These are phyloP conservation scores for Candida sakaeoensis DNA, from an alignment of 805 yeast genomes.

Conservation along the genomic window DNA sequence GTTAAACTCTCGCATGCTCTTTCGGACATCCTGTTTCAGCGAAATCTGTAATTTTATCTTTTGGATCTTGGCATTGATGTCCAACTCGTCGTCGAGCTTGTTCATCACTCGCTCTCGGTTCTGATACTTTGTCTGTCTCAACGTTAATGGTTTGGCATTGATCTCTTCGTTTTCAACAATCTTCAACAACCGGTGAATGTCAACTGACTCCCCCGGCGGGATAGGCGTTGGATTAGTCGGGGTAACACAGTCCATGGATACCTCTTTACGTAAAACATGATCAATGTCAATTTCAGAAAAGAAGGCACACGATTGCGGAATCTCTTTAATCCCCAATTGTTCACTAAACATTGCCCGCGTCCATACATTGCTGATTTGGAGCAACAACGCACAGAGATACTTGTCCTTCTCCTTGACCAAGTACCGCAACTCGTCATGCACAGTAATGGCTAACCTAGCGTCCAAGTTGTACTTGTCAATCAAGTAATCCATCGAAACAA, in stretches of 20 bases:
- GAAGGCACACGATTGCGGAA: slow-evolving; percentile 95
- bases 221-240: slow-evolving; percentile 76
- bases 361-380: slow-evolving; percentile 92
- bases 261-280: slow-evolving; percentile 84
- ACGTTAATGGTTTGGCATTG: slow-evolving; percentile 3
- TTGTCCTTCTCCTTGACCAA: slow-evolving; percentile 69
- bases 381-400: slow-evolving; percentile 72
- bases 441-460: slow-evolving; percentile 80
- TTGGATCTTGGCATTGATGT: slow-evolving; percentile 16
- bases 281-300: slow-evolving; percentile 94
- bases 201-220: slow-evolving; percentile 74
- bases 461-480: slow-evolving; percentile 58
- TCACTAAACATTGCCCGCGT: slow-evolving; percentile 94
- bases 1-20: slow-evolving; percentile 21
- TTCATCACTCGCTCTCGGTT: slow-evolving; percentile 26
- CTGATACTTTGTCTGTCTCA: slow-evolving; percentile 3
- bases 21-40: slow-evolving; percentile 10
- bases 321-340: slow-evolving; percentile 80
- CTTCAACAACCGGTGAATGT: slow-evolving; percentile 51
- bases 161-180: slow-evolving; percentile 21
- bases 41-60: slow-evolving; percentile 28
- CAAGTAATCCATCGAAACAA: slow-evolving; percentile 85
- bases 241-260: slow-evolving; percentile 84
- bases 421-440: slow-evolving; percentile 92
- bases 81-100: slow-evolving; percentile 21